phyloP scores from a whole-genome alignment of 768 basidiomycete genomes.

The Suillus decipiens region DNA sequence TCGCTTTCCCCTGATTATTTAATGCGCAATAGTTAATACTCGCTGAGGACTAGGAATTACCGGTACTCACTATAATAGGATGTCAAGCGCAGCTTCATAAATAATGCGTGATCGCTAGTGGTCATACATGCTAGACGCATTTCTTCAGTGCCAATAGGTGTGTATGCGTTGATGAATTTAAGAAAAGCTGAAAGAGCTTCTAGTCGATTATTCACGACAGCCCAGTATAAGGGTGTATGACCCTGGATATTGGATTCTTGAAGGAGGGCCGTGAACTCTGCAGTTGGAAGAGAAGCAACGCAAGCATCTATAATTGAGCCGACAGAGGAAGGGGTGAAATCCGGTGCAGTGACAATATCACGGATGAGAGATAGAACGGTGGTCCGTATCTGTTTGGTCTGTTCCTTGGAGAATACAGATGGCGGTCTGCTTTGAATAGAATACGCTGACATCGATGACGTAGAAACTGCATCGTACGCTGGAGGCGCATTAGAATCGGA shows the following conservation, averaged over 20 bases:
- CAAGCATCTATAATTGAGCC: not conserved
- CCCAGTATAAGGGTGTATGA: slow-evolving; percentile 1
- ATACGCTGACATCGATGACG: not conserved
- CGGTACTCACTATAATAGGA: not conserved
- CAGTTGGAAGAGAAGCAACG: not conserved
- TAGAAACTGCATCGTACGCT: not conserved
- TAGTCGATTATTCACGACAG: not conserved
- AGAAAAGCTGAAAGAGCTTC: not conserved
- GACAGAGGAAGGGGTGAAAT: not conserved
- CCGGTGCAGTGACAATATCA: not conserved
- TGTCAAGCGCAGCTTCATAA: not conserved
- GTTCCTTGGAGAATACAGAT: not conserved
- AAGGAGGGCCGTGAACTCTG: not conserved
- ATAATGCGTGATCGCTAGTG: not conserved
- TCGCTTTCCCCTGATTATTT: not conserved
- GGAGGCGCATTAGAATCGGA: not conserved
- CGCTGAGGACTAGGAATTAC: not conserved
- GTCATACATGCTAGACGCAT: not conserved
- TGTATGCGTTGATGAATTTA: not conserved
- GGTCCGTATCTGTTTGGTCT: not conserved
- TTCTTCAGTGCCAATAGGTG: not conserved
- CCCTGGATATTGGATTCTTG: not conserved
- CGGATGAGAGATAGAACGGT: slow-evolving; percentile 5
- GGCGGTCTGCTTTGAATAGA: not conserved
- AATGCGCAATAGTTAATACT: not conserved